Evolutionary conservation across 2,329 filamentous ascomycete species (phyloP).

Genomic region (Decorospora gaudefroyi): DNA sequence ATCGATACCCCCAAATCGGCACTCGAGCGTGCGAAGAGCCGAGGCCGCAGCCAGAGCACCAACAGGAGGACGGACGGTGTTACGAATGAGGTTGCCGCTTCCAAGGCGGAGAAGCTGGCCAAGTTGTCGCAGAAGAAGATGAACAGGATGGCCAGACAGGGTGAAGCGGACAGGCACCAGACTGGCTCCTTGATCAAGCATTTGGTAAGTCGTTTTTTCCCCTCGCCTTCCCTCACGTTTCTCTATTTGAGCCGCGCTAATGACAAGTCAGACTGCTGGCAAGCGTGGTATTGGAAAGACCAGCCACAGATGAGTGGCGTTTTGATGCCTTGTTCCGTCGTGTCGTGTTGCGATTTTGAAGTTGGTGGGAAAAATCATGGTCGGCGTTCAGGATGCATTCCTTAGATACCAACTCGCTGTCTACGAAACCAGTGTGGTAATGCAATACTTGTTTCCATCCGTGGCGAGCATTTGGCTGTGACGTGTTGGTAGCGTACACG

Average conservation of each 20-base stretch:
- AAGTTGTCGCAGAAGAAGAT: conserved; percentile 97
- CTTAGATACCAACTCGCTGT: conserved; percentile 38
- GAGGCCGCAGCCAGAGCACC: conserved; percentile 65
- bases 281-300: conserved; percentile 96
- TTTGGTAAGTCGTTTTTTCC: conserved; percentile 67
- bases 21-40: conserved; percentile 69
- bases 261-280: conserved; percentile 67
- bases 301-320: conserved; percentile 53
- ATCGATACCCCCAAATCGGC: conserved; percentile 51
- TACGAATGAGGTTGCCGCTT: conserved; percentile 65
- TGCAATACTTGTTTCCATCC: conserved; percentile 17
- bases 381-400: conserved; percentile 39
- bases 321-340: conserved; percentile 9
- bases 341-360: conserved; percentile 19
- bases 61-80: conserved; percentile 81
- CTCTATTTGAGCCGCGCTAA: too few relatives aligned
- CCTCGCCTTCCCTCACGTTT: not conserved
- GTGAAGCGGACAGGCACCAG: conserved; percentile 92
- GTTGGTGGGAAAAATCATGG: conserved; percentile 35
- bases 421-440: conserved; percentile 26
- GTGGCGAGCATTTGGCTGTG: too few relatives aligned
- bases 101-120: conserved; percentile 81
- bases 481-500: not conserved
- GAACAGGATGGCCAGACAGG: conserved; percentile 96
- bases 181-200: conserved; percentile 84